Conservation (phyloP, 1,139 yeast genomes). For the Geotrichum bryndzae region DNA sequence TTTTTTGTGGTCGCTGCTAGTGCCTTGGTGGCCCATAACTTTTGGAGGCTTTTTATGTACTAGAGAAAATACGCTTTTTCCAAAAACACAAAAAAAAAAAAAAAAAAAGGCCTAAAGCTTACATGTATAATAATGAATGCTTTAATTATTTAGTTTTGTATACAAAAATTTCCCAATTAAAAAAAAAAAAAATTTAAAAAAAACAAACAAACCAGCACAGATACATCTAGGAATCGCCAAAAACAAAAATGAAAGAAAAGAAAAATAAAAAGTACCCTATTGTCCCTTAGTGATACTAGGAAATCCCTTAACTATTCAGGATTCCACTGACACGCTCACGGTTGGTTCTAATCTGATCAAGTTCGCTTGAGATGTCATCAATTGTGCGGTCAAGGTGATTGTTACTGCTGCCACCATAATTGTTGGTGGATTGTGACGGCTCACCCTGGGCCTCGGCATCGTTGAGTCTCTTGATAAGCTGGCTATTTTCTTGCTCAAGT, state of each 20-base stretch:
- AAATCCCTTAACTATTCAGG: slow-evolving; percentile 5
- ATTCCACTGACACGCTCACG: slow-evolving; percentile 23
- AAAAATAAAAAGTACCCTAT: neutral
- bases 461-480: slow-evolving; percentile 11
- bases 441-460: slow-evolving; percentile 52
- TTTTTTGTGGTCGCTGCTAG: too few relatives aligned
- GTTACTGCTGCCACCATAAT: slow-evolving; percentile 21
- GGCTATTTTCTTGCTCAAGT: neutral
- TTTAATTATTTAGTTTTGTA: too few relatives aligned
- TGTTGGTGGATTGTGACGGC: slow-evolving; percentile 41
- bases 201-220: too few relatives aligned
- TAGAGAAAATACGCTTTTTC: too few relatives aligned
- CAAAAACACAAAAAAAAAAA: neutral
- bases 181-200: too few relatives aligned
- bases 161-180: neutral
- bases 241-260: too few relatives aligned
- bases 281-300: neutral
- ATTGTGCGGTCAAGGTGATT: slow-evolving; percentile 23
- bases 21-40: too few relatives aligned
- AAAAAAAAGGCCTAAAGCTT: neutral
- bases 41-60: too few relatives aligned
- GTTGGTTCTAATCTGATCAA: slow-evolving; percentile 25
- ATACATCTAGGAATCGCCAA: too few relatives aligned
- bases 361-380: slow-evolving; percentile 24
- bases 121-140: neutral